phyloP scores from a whole-genome alignment of 139 green algal species.

The Desmodesmus armatus region DNA sequence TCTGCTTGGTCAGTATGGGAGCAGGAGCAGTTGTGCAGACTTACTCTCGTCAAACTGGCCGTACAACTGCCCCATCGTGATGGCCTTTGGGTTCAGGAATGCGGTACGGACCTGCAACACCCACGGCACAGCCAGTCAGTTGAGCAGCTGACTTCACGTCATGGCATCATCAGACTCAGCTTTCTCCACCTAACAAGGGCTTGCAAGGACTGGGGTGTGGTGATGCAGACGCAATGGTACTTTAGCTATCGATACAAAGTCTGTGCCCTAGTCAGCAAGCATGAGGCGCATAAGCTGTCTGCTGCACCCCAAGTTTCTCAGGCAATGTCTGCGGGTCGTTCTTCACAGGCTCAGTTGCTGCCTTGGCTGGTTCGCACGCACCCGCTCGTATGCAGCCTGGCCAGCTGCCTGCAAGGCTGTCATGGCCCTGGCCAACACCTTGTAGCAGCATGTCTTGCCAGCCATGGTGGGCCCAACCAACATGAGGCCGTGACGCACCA shows the following conservation, averaged over 20 bases:
- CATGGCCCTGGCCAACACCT: conserved; percentile 54
- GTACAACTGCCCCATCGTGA: conserved; percentile 90
- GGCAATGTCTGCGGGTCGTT: too few relatives aligned
- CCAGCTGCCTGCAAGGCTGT: conserved; percentile 23
- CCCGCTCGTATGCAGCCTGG: conserved; percentile 43
- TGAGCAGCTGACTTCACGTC: background rate
- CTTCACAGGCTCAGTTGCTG: too few relatives aligned
- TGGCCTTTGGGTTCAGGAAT: conserved; percentile 81
- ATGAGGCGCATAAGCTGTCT: too few relatives aligned
- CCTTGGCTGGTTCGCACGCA: too few relatives aligned
- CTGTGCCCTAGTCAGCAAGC: too few relatives aligned
- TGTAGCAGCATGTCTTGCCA: conserved; percentile 84
- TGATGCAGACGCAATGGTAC: background rate
- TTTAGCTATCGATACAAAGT: too few relatives aligned
- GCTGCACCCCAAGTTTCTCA: too few relatives aligned
- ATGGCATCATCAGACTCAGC: background rate
- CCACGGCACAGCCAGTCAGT: background rate
- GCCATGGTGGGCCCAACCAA: conserved; percentile 85
- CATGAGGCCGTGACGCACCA: conserved; percentile 89
- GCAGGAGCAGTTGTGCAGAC: too few relatives aligned
- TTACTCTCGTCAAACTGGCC: conserved; percentile 87
- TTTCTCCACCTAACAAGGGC: background rate
- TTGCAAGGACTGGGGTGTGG: background rate
- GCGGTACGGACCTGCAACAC: conserved; percentile 4
- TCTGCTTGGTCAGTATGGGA: background rate